These are phyloP conservation scores for Lecanoromycetidae sp. DNA, from an alignment of 2,329 filamentous ascomycete species.

Conservation along the genomic window DNA sequence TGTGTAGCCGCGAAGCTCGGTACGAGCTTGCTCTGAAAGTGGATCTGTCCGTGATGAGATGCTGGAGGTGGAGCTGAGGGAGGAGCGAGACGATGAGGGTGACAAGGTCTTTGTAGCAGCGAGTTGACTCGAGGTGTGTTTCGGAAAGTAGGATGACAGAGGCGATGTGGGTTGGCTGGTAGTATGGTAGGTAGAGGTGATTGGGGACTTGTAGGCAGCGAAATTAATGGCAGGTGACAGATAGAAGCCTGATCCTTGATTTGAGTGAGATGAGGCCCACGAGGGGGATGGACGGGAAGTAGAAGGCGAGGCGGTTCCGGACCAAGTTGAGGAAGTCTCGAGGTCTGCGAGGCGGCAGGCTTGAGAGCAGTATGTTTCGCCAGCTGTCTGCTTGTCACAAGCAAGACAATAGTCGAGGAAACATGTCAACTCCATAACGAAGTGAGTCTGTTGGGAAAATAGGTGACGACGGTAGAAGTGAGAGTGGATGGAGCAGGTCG, in stretches of 20 bases:
- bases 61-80: conserved; percentile 63
- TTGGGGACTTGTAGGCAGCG: conserved; percentile 47
- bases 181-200: conserved; percentile 32
- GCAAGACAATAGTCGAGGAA: conserved; percentile 85
- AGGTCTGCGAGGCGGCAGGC: conserved; percentile 79
- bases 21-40: conserved; percentile 63
- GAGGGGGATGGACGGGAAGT: no score
- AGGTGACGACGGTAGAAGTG: not conserved
- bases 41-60: conserved; percentile 26
- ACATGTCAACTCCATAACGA: conserved; percentile 45
- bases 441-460: not conserved
- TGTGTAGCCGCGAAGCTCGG: conserved; percentile 73
- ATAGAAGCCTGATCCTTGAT: conserved; percentile 46
- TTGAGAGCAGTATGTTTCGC: conserved; percentile 81
- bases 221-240: conserved; percentile 69
- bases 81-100: conserved; percentile 37
- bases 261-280: conserved; percentile 43
- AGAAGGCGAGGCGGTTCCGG: conserved; percentile 27
- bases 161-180: conserved; percentile 29
- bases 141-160: conserved; percentile 30
- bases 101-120: conserved; percentile 36
- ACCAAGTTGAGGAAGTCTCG: conserved; percentile 52
- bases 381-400: conserved; percentile 75
- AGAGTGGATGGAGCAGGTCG: not conserved
- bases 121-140: conserved; percentile 20